phyloP scores from a whole-genome alignment of 1,284 basidiomycete genomes.

The Heterobasidion parviporum region DNA sequence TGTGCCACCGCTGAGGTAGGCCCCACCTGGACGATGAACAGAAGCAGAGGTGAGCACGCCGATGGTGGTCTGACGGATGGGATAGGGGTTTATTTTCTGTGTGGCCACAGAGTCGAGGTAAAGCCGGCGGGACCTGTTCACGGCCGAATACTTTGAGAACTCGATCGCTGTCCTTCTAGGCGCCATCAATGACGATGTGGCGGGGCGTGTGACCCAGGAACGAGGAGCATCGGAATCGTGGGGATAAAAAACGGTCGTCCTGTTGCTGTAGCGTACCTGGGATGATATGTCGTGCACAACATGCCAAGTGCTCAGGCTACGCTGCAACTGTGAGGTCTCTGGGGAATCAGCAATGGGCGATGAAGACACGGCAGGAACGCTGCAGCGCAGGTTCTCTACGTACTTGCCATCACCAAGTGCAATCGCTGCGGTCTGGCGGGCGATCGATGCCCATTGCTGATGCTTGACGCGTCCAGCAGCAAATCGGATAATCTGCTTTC shows the following conservation, averaged over 20 bases:
- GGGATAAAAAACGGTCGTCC: constrained; percentile 33
- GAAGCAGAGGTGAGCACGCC: constrained; percentile 41
- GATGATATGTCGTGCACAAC: constrained; percentile 28
- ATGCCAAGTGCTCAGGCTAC: constrained; percentile 7
- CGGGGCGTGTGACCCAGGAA: neutral
- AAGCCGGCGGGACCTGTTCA: constrained; percentile 25
- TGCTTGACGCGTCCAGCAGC: constrained; percentile 12
- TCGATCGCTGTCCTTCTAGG: constrained; percentile 14
- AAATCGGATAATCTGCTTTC: neutral
- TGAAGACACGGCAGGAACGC: constrained; percentile 7
- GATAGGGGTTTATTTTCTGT: constrained; percentile 10
- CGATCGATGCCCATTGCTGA: constrained; percentile 23
- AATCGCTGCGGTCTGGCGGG: constrained; percentile 31
- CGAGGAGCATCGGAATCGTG: constrained; percentile 21
- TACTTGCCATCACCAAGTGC: constrained; percentile 39
- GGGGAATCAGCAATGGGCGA: constrained; percentile 8
- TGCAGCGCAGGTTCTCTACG: constrained; percentile 26
- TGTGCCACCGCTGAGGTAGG: constrained; percentile 36
- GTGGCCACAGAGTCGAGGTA: constrained; percentile 6
- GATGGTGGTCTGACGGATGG: constrained; percentile 21
- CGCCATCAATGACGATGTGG: neutral
- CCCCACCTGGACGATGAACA: constrained; percentile 36
- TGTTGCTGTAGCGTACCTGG: constrained; percentile 27
- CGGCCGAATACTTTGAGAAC: constrained; percentile 24
- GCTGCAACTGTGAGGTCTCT: constrained; percentile 7